Conservation (phyloP, 139 green algal species). For the Tetratostichococcus sp. region DNA sequence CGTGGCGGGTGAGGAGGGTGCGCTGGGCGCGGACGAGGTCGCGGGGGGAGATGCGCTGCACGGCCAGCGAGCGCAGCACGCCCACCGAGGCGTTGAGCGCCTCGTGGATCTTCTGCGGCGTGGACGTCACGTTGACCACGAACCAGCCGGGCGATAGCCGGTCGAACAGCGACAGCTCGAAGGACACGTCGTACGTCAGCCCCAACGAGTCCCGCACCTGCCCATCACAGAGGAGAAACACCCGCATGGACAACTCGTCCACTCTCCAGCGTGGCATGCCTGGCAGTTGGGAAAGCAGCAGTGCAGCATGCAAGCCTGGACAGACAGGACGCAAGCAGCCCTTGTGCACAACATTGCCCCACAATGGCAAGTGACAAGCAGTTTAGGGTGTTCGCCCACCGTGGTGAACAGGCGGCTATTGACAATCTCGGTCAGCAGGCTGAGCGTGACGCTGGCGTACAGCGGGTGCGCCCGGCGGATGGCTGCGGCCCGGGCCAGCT, state of each 20-base stretch:
- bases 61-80: constrained; percentile 69
- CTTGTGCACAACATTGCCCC: no score
- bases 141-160: constrained; percentile 75
- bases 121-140: constrained; percentile 87
- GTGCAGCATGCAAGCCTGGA: constrained; percentile 1
- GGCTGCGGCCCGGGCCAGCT: constrained; percentile 25
- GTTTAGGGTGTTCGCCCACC: constrained; percentile 25
- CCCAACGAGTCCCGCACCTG: constrained; percentile 87
- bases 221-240: background rate
- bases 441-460: constrained; percentile 67
- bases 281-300: no score
- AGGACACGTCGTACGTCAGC: constrained; percentile 98
- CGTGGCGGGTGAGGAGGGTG: constrained; percentile 91
- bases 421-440: constrained; percentile 88
- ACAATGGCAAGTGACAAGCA: no score
- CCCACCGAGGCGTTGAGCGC: constrained; percentile 76
- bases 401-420: constrained; percentile 96
- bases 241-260: no score
- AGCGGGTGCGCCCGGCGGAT: constrained; percentile 78
- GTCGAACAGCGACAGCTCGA: constrained; percentile 83
- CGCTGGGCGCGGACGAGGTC: constrained; percentile 73
- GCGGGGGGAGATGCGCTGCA: constrained; percentile 55
- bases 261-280: no score
- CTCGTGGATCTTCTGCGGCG: constrained; percentile 92
- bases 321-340: no score